Percentiles rank a stretch among this genome's conserved stretches.
Evolutionary conservation across 805 yeast species (phyloP).

Genomic region (Starmerella sp.): DNA sequence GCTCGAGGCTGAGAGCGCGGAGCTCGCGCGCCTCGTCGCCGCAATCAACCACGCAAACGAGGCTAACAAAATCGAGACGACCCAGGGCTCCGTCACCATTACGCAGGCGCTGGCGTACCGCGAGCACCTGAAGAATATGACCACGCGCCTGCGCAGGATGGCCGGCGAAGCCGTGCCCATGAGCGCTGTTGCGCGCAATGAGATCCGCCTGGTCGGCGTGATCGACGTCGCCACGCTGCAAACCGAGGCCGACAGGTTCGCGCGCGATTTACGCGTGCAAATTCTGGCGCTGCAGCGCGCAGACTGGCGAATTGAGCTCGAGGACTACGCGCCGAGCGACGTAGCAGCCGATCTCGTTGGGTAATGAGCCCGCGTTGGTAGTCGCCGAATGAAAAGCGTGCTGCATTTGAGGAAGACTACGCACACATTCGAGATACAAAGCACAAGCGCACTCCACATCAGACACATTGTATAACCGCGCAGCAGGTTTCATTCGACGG

Average conservation of each 20-base stretch:
- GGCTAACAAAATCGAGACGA: background rate
- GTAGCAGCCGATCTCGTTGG: too few species aligned
- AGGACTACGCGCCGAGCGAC: too few species aligned
- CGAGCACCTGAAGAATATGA: background rate
- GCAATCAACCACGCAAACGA: background rate
- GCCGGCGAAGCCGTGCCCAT: background rate
- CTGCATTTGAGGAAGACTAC: too few species aligned
- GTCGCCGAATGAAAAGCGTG: too few species aligned
- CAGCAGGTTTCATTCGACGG: too few species aligned
- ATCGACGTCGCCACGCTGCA: background rate
- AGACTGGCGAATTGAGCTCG: background rate
- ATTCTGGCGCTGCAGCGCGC: too few species aligned
- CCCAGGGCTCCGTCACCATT: background rate
- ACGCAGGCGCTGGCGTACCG: background rate
- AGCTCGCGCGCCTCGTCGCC: background rate
- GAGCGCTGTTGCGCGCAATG: background rate
- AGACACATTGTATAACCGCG: too few species aligned
- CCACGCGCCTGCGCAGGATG: background rate
- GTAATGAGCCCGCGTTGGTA: too few species aligned
- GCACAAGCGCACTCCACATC: too few species aligned
- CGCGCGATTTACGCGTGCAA: background rate
- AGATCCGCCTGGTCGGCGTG: background rate
- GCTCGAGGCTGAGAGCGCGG: background rate
- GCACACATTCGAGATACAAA: too few species aligned
- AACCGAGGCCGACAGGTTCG: background rate